Evolutionary conservation across 2,329 filamentous ascomycete genomes (phyloP).

Genomic region (Pseudofabraea citricarpa): DNA sequence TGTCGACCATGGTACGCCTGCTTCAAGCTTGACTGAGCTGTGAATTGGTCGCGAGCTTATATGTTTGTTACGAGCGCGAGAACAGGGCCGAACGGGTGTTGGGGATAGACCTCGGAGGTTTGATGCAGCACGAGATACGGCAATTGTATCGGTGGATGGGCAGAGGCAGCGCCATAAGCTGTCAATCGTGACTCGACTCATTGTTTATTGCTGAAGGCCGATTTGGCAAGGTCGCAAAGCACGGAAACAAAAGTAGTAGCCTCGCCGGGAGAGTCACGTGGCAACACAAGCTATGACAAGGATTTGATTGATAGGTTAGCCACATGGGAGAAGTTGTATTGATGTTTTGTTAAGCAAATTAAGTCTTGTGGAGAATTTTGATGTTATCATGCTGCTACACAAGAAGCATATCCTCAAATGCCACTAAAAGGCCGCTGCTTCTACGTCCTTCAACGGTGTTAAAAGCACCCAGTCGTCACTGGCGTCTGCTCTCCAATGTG

Average conservation of each 20-base stretch:
- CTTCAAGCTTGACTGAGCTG: not conserved
- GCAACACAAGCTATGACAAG: not conserved
- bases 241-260: not conserved
- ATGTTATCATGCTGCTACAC: too few species aligned
- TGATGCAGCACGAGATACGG: slow-evolving; percentile 31
- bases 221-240: slow-evolving; percentile 1
- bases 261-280: not conserved
- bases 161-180: slow-evolving; percentile 62
- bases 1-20: slow-evolving; percentile 6
- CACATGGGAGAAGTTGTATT: too few species aligned
- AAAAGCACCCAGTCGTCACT: too few species aligned
- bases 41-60: not conserved
- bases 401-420: too few species aligned
- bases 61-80: not conserved
- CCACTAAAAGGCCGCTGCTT: too few species aligned
- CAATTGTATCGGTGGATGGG: slow-evolving; percentile 43
- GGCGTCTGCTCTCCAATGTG: too few species aligned
- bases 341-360: too few species aligned
- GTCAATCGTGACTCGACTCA: slow-evolving; percentile 38
- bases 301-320: too few species aligned
- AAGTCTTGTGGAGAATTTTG: too few species aligned
- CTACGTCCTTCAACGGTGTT: too few species aligned
- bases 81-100: not conserved
- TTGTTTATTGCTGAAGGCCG: slow-evolving; percentile 8
- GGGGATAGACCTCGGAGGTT: not conserved